Evolutionary conservation across 2,329 filamentous ascomycete genomes (phyloP), one percentile per base, ranked within the genome.

Genomic region (Bipolaris oryzae): DNA sequence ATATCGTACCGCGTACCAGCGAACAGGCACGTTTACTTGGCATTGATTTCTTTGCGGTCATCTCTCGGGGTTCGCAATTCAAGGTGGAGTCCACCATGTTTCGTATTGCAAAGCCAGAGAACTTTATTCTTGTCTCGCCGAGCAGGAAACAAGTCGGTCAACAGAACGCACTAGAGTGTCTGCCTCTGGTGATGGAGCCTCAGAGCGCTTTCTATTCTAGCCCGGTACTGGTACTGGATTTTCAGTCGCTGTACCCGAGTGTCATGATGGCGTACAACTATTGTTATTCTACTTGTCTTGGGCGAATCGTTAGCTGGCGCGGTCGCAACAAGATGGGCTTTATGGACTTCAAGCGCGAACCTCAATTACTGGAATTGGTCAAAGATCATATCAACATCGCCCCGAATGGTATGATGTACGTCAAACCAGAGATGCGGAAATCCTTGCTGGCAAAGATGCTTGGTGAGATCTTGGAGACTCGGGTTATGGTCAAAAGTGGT

Each of bases 251-350:
- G 45, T 99, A 99, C 64, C 95, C 95, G 0, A 97, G 93, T 75
- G 89, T 98, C 58, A 97, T 99, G 92, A 98, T 99, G 71, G 95
- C 95, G 0, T 98, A 99, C 80, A 99, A 99, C 70, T 95, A 97
- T 73, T 99, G 95, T 78, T 99, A 99, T 73, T 98, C 95, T 0
- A 99, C 95, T 0, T 99, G 93, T 66, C 82, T 98, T 0, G 95
- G 95, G 0, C 87, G 95, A 28, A 87, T 96, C 37, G 85, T 87
- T 25, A 86, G 87, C 66, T 97, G 94, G 94, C 87, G 92, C n/a
- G 93, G 92, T 2, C 87, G 85, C 28, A 93, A 92, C 79, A 96
- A 98, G 77, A 92, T 99, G 89, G 95, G 95, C 0, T 96, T 98
- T 72, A 87, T 87, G 25, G 89, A 96, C 59, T 98, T 96, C 76